phyloP scores from a whole-genome alignment of 805 yeast genomes.

The Ogataea paraovalis region DNA sequence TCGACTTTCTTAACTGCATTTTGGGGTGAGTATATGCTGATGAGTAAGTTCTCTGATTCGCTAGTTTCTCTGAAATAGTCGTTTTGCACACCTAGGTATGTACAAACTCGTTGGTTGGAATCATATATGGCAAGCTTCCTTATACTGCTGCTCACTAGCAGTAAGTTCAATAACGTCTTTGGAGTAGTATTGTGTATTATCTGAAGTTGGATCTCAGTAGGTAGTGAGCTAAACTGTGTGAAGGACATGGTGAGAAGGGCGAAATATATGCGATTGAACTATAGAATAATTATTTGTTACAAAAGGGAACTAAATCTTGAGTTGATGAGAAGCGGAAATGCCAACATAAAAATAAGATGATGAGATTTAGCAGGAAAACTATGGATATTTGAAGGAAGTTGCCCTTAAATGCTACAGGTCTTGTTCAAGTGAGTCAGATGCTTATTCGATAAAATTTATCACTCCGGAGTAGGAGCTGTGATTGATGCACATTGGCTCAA shows the following conservation, averaged over 20 bases:
- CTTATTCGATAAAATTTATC: neutral
- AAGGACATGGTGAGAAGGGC: neutral
- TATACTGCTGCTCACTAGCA: conserved; percentile 6
- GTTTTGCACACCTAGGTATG: neutral
- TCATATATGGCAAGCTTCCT: conserved; percentile 7
- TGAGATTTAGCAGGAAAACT: neutral
- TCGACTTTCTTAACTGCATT: conserved; percentile 17
- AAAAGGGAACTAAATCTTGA: no score
- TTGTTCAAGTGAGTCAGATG: neutral
- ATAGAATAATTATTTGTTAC: no score
- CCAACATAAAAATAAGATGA: no score
- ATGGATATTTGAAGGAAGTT: neutral
- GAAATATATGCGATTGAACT: neutral
- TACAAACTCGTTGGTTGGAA: conserved; percentile 6
- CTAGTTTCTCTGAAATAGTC: conserved; percentile 1
- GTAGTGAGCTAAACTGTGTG: conserved; percentile 7
- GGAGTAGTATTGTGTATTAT: conserved; percentile 14
- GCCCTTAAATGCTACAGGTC: no score
- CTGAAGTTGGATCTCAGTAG: conserved; percentile 22
- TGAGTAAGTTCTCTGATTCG: conserved; percentile 9
- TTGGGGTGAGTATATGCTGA: conserved; percentile 28
- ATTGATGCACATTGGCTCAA: neutral
- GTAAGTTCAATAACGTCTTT: conserved; percentile 7
- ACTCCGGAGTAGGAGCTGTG: neutral
- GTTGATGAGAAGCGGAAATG: no score